Base-by-base conservation (phyloP, 1,284 basidiomycete genomes). In the Microbotryum lychnidis-dioicae region DNA sequence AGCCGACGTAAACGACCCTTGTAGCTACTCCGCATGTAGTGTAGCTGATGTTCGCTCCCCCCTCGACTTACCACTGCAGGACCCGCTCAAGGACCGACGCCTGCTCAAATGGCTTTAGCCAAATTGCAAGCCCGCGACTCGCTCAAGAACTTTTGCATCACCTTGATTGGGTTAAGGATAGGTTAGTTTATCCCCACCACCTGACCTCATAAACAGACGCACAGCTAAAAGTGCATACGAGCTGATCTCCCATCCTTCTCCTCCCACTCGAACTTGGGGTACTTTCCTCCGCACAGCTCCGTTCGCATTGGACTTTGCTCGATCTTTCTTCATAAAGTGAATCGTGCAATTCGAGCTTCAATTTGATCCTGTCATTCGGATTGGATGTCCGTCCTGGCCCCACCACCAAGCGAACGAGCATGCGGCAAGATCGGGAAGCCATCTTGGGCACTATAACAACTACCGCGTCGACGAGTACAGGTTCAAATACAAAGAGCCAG, bases 91-190 rank as follows among this genome's bases (percentile, higher is more conserved):
- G 42, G 42, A 2, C 67, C 64, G 5, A 55, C 57, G 2, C 64
- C 67, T 18, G 67, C 67, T 12, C 67, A 68, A 51, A 56, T 68
- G 44, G 62, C 61, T 7, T 47, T 64, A 47, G 64, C 62, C 6
- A 54, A 56, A 20, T 44, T 54, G 27, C 50, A 60, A 47, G 62
- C 67, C 2, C 57, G 67, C 37, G 46, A n/a, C 23, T 57, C 60
- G 7, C 29, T 64, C 21, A 50, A 45, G 42, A 46, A 46, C 18
- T 66, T 66, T 53, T n/a, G 60, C 46, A 47, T 63, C 53, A 57
- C 60, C 20, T 27, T 47, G 21, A 62, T 62, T 4, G 29, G 63
- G 42, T 44, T 68, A 29, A 59, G 64, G 9, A 60, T 56, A 20
- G 55, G 66, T 68, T 20, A 46, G 66, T 25, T 25, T 4, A 25